phyloP scores from a whole-genome alignment of 768 basidiomycete genomes.

The Lentinula guzmanii region DNA sequence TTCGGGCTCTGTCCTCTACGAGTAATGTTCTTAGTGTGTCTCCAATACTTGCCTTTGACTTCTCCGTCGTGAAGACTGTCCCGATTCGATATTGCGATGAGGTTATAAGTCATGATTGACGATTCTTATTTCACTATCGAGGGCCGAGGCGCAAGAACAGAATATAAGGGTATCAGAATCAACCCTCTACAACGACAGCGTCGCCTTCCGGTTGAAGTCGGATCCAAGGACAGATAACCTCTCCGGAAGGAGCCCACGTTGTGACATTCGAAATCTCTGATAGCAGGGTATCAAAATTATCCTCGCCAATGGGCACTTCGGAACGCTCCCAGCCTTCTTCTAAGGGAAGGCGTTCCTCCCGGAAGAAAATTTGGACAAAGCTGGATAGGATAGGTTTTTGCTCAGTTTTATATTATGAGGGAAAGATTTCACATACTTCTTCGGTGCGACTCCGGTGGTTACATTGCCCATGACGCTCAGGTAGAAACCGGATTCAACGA shows the following conservation, averaged over 20 bases:
- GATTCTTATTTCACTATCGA: too few relatives aligned
- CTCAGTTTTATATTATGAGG: background rate
- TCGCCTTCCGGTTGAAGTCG: constrained; percentile 2
- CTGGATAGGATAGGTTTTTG: background rate
- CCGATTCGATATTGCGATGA: too few relatives aligned
- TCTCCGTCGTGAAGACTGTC: too few relatives aligned
- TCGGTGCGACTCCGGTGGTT: background rate
- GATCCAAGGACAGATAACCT: background rate
- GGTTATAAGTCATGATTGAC: too few relatives aligned
- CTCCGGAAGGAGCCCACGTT: background rate
- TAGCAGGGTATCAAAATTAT: background rate
- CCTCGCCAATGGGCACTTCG: background rate
- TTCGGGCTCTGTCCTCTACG: too few relatives aligned
- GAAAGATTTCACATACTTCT: background rate
- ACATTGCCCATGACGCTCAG: constrained; percentile 9
- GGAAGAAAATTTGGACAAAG: constrained; percentile 6
- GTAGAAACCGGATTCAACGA: constrained; percentile 9
- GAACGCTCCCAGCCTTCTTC: constrained; percentile 3
- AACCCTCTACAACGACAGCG: background rate
- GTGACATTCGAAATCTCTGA: background rate
- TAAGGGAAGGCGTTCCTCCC: constrained; percentile 3
- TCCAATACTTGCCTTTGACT: too few relatives aligned
- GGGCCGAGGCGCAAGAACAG: too few relatives aligned
- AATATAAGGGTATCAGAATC: background rate
- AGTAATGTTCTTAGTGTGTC: too few relatives aligned